Base-by-base conservation (phyloP, 257 asterid genomes). In the Solanum tacnaense region DNA sequence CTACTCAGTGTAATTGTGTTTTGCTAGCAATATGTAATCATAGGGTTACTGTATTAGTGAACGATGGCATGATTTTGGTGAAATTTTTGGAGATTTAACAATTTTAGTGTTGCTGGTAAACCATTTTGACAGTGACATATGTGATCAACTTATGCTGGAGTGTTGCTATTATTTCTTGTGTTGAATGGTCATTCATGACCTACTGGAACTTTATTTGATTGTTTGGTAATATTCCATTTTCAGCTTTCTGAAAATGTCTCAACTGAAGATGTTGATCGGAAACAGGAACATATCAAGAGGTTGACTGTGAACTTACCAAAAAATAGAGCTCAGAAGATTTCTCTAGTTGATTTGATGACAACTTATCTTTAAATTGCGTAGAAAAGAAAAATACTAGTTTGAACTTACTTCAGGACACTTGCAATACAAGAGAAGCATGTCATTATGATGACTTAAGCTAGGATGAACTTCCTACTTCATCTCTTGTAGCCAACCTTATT, bases 231-330 rank as follows among this genome's bases (percentile, higher is more conserved):
- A 39, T 2, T 89, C 56, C 75, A 39, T 87, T 86, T 93, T 92
- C 96, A 96, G 98, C 94, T 94, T 88, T 91, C 91, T 49, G 34
- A 91, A 91, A 90, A 91, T 70, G 95, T 96, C 88, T 90, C 89
- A 85, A 95, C 98, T 38, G 93, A 92, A 68, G 98, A 95, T 92
- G 98, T 95, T 84, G 93, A 96, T 21, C 91, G 91, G 52, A 94
- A 95, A 89, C 96, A 98, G 32, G 89, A 88, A 76, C 90, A 90
- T 46, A 92, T 96, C 87, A 91, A 89, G 86, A 91, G 93, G 68
- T 44, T 96, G 90, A 93, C 31, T 83, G 86, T 85, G 91, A 86
- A 86, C 88, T 94, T 87, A 87, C 62, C 52, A 85, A 9, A 88
- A 84, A 92, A 91, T n/a, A 90, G 89, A 70, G 91, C 91, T 56